Conservation (phyloP, 352 stramenopile genomes). For the Phytophthora fragariaefolia region DNA sequence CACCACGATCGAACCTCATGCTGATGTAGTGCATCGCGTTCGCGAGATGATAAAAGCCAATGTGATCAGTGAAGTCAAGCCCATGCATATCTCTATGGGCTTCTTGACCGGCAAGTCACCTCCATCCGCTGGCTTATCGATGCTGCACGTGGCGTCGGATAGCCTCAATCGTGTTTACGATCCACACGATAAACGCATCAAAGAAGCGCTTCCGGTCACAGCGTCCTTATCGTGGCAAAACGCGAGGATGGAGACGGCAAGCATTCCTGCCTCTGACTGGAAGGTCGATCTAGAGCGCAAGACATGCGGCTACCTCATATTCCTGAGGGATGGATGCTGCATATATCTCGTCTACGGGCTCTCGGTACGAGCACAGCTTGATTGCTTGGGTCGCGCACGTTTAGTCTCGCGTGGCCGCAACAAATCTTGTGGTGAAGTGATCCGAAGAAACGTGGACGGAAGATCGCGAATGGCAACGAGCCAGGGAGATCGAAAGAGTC, state of each 20-base stretch:
- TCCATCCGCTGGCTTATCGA: background rate
- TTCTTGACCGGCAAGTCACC: background rate
- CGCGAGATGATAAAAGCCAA: slow-evolving; percentile 4
- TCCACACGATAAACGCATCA: background rate
- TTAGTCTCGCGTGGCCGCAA: slow-evolving; percentile 2
- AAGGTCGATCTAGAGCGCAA: background rate
- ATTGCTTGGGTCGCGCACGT: background rate
- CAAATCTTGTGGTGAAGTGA: no score
- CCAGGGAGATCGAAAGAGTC: background rate
- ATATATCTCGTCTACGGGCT: slow-evolving; percentile 8
- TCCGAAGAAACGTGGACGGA: background rate
- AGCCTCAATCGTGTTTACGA: background rate
- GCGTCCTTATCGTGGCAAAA: slow-evolving; percentile 1
- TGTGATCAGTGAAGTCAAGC: background rate
- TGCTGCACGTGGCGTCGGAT: background rate
- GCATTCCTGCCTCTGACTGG: background rate
- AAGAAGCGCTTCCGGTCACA: slow-evolving; percentile 1
- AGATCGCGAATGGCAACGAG: background rate
- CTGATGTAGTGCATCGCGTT: slow-evolving; percentile 1
- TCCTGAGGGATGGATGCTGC: background rate
- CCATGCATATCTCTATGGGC: slow-evolving; percentile 6
- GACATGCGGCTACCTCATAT: slow-evolving; percentile 8
- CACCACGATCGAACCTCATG: background rate
- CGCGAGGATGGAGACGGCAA: background rate
- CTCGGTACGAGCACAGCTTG: background rate